These are phyloP conservation scores for Talaromyces adpressus DNA, from an alignment of 495 filamentous ascomycete genomes.

Conservation along the genomic window DNA sequence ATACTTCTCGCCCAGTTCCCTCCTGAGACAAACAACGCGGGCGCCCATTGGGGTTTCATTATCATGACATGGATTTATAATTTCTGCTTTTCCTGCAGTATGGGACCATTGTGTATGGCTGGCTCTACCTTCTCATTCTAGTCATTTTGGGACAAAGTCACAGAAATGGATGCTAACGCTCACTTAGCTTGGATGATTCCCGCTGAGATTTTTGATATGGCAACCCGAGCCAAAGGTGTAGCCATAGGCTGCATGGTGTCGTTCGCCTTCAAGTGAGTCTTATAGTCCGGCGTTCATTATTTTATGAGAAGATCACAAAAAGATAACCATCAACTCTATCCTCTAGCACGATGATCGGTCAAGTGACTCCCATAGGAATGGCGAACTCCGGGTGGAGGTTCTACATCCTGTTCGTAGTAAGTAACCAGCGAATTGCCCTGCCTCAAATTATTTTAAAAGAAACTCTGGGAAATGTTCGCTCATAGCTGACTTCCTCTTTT, in stretches of 20 bases:
- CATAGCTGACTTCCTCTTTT: no score
- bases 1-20: constrained; percentile 36
- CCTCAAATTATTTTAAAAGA: no score
- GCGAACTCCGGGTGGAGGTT: constrained; percentile 34
- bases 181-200: constrained; percentile 48
- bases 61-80: constrained; percentile 54
- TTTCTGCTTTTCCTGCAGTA: constrained; percentile 40
- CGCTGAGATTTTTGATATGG: constrained; percentile 57
- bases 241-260: constrained; percentile 51
- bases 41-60: constrained; percentile 54
- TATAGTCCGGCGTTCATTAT: background rate
- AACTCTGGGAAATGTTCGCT: no score
- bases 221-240: constrained; percentile 52
- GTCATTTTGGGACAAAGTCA: background rate
- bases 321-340: background rate
- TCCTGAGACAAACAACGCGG: constrained; percentile 38
- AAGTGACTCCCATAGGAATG: constrained; percentile 48
- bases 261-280: constrained; percentile 48
- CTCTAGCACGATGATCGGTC: constrained; percentile 48
- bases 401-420: constrained; percentile 43
- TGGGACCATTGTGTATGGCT: background rate
- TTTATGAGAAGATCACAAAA: no score
- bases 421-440: background rate
- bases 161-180: constrained; percentile 27
- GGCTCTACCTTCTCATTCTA: background rate